Evolutionary conservation across 176 grass and related monocot genomes (phyloP).

Genomic region (Ananas comosus): DNA sequence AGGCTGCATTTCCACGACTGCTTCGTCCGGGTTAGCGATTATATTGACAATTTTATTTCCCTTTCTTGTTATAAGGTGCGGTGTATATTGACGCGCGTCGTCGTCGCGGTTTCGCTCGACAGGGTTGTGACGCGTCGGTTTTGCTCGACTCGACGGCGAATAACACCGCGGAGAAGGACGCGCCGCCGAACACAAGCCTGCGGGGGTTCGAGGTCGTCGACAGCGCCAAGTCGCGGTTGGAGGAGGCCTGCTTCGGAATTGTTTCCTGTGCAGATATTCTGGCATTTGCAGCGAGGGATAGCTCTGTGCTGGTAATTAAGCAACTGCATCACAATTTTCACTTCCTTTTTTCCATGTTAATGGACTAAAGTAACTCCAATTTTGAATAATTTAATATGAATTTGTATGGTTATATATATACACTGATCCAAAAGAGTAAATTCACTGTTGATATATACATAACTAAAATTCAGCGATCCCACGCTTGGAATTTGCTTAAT

Average conservation of each 20-base stretch:
- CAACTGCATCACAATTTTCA: no score
- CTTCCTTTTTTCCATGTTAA: no score
- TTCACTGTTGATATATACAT: no score
- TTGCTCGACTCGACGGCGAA: slow-evolving; percentile 1
- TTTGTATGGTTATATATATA: no score
- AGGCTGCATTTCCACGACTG: slow-evolving; percentile 86
- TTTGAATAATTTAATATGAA: no score
- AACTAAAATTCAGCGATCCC: no score
- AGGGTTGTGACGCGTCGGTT: slow-evolving; percentile 21
- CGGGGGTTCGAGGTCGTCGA: slow-evolving; percentile 14
- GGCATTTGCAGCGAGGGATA: slow-evolving; percentile 16
- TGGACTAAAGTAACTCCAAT: no score
- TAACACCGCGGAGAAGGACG: slow-evolving; percentile 12
- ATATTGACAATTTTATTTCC: background rate
- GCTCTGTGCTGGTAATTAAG: background rate
- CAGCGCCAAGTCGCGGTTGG: slow-evolving; percentile 2
- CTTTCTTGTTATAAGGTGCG: no score
- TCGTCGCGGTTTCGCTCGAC: background rate
- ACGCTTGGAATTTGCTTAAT: no score
- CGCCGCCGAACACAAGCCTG: slow-evolving; percentile 1
- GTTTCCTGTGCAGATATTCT: slow-evolving; percentile 15
- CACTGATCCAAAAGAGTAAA: no score
- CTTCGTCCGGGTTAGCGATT: slow-evolving; percentile 47
- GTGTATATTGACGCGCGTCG: no score
- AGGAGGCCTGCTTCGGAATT: slow-evolving; percentile 7